Conservation (phyloP, 208 protist species). For the Entamoeba invadens region DNA sequence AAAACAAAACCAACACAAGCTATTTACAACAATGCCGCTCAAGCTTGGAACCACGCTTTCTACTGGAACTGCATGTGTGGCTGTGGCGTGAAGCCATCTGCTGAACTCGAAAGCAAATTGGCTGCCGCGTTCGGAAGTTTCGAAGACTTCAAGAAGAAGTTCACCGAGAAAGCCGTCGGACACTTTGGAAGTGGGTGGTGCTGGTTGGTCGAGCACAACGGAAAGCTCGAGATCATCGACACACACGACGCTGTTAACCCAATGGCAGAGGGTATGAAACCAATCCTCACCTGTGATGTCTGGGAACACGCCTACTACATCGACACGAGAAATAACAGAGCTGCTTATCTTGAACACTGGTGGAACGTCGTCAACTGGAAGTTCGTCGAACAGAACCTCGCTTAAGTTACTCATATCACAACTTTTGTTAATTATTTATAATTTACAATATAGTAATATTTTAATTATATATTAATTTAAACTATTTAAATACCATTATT, state of each 20-base stretch:
- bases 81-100: background rate
- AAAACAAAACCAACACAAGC: background rate
- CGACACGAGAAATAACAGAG: conserved; percentile 25
- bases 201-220: background rate
- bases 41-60: background rate
- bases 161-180: background rate
- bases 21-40: background rate
- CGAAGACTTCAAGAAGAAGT: background rate
- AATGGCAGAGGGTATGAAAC: conserved; percentile 5
- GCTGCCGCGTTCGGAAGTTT: background rate
- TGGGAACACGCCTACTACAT: conserved; percentile 38
- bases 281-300: conserved; percentile 27
- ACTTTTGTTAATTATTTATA: no score
- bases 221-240: conserved; percentile 9
- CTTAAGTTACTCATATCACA: no score
- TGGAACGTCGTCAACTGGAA: conserved; percentile 21
- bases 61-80: background rate
- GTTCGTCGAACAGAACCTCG: conserved; percentile 8
- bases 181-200: conserved; percentile 22
- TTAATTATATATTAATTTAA: no score
- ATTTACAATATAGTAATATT: no score
- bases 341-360: conserved; percentile 24
- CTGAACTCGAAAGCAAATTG: background rate
- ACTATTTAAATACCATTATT: no score
- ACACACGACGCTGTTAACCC: conserved; percentile 6